Percentiles rank a stretch among this genome's conserved stretches.
These are phyloP conservation scores for Aquilaria yunnanensis DNA, from an alignment of 345 rosid genomes.

Conservation along the genomic window DNA sequence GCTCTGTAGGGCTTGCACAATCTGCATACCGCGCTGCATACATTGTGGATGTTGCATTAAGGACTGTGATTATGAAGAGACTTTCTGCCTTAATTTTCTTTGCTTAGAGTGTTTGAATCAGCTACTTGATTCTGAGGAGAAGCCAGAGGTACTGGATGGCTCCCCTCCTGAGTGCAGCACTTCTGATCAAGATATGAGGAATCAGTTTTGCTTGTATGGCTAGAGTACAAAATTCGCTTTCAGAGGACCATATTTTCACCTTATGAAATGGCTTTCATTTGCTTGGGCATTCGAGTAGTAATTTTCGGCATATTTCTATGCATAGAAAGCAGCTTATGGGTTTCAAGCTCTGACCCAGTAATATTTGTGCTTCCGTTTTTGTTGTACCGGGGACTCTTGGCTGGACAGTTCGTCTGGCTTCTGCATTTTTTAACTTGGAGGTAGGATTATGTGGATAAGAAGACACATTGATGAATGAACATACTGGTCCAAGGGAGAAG, in stretches of 20 bases:
- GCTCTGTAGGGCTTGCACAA: conserved; percentile 25
- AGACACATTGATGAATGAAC: no score
- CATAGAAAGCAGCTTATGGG: not conserved
- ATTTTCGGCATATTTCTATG: not conserved
- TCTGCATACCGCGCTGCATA: conserved; percentile 26
- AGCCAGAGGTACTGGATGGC: conserved; percentile 7
- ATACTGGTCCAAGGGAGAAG: no score
- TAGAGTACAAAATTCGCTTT: conserved; percentile 2
- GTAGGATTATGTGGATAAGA: no score
- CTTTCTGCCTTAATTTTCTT: conserved; percentile 17
- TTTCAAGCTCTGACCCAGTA: not conserved
- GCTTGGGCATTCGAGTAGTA: not conserved
- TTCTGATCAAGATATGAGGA: conserved; percentile 14
- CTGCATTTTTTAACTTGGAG: no score
- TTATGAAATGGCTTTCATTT: not conserved
- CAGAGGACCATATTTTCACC: not conserved
- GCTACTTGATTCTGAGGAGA: not conserved
- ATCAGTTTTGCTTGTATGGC: conserved; percentile 14
- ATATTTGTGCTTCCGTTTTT: conserved; percentile 12
- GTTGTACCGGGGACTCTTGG: no score
- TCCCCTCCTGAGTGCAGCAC: conserved; percentile 12
- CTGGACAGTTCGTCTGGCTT: no score
- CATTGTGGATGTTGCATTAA: conserved; percentile 25
- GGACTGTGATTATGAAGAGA: conserved; percentile 14
- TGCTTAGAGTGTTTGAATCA: conserved; percentile 12